Evolutionary conservation across 1,139 yeast genomes (phyloP), one percentile per base, ranked within the genome.

Genomic region (Ogataea hybrid): DNA sequence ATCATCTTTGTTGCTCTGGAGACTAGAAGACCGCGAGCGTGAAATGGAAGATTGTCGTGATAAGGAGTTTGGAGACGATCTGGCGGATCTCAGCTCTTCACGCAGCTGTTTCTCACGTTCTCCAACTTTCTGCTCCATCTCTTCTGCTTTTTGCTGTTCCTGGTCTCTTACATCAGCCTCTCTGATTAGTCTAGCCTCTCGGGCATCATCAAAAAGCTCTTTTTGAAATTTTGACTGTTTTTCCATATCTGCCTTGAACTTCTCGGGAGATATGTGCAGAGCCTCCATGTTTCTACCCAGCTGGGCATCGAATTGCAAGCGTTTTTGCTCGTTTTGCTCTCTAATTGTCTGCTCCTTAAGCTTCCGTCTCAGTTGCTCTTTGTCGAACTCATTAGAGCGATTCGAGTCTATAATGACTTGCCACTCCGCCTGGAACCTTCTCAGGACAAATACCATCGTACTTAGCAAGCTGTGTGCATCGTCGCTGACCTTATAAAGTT

Each of bases 401-500:
- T 51, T 50, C 16, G 57, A 43, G 23, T 40, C 43, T n/a, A 52
- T 45, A 25, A 57, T 49, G 4, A 25, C 15, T 10, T 53, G 56
- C 69, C 69, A 65, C 25, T 52, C 54, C 23, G 48, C 47, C n/a
- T 56, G 44, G 10, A 65, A 48, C 3, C 53, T 51, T 18, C 47
- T 44, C 6, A 66, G 41, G 2, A 52, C 46, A 1, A 39, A 29
- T 1, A 53, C 21, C 50, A 61, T 50, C 3, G 55, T 54, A 9
- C 42, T 41, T 4, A 63, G 43, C 21, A 64, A 41, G 0, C 42
- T 42, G 32, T 51, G 41, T 8, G 61, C 57, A 7, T 58, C 61
- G 5, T 44, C 44, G 4, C 61, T 48, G 5, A 53, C 54, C 33
- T 55, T 57, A 17, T 52, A 47, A 37, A 75, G 65, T 37, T 75